Base-by-base conservation (phyloP, 2,329 filamentous ascomycete species). In the Malbranchea cinnamomea region DNA sequence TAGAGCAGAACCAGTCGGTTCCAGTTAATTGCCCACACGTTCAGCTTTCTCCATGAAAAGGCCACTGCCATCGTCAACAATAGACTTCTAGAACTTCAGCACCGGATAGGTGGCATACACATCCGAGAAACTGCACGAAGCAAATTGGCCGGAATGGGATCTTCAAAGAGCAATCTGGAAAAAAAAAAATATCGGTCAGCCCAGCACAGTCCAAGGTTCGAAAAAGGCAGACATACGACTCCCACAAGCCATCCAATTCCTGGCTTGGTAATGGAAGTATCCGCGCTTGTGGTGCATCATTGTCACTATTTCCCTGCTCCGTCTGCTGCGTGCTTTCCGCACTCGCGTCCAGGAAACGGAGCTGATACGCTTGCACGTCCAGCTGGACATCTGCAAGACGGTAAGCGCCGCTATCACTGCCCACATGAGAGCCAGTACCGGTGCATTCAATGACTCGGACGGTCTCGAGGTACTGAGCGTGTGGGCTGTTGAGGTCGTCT, bases 1-100 rank as follows among this genome's bases (percentile, higher is more conserved):
- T 94, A 94, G 27, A 94, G 73, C 34, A 94, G 65, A 10, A 94
- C 82, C 6, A 64, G 42, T 12, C 57, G 51, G 34, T 63, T 62
- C 57, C 60, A 64, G 33, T 54, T 57, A 37, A 59, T 52, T 1
- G 50, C 47, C 32, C 47, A 47, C 15, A 48, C 43, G 34, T 55
- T 49, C 8, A 60, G 44, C 14, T 44, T 48, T 9, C 44, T 46
- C 26, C 49, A 43, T n/a, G 49, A 46, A 28, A 52, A 45, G 1
- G 41, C 36, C 8, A 51, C 48, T 51, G 26, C 11, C 3, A 13
- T 14, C 10, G 13, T 34, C 24, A 34, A 28, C 22, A 21, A 6
- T 6, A 34, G 10, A 21, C 9, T 21, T n/a, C 4, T 18, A 15
- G 4, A 4, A 22, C 6, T 10, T 12, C 2, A 10, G 5, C 11